A percentile compares a stretch with the other conserved stretches of the same genome.
phyloP scores from a whole-genome alignment of 192 early-diverging fungal genomes.

The Entophlyctis luteolus region DNA sequence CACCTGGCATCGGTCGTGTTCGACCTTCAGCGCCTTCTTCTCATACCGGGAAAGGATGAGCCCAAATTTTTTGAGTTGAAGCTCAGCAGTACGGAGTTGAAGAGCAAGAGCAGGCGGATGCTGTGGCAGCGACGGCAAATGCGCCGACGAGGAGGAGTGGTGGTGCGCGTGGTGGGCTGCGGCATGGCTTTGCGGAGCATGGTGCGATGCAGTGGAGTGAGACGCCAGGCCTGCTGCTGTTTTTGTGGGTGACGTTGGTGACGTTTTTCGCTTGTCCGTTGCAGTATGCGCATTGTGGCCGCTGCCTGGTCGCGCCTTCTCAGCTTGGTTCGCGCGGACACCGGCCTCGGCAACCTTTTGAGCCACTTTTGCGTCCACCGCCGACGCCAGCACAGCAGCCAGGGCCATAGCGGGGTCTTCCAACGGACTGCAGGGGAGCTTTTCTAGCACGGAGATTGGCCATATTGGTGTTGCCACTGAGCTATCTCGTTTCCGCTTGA shows the following conservation, averaged over 20 bases:
- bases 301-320: background rate
- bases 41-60: constrained; percentile 88
- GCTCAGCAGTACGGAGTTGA: constrained; percentile 40
- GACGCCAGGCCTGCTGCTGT: background rate
- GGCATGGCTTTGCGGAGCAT: constrained; percentile 27
- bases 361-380: constrained; percentile 83
- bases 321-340: constrained; percentile 26
- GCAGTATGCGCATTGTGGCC: background rate
- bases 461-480: background rate
- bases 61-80: constrained; percentile 83
- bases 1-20: constrained; percentile 61
- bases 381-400: constrained; percentile 80
- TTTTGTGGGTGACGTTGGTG: background rate
- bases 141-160: constrained; percentile 81
- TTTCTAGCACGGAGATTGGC: constrained; percentile 27
- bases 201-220: background rate
- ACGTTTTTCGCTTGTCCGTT: background rate
- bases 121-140: constrained; percentile 75
- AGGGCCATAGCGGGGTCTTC: constrained; percentile 92
- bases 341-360: constrained; percentile 84
- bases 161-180: constrained; percentile 71
- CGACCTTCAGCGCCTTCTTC: constrained; percentile 77
- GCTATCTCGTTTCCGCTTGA: background rate
- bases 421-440: constrained; percentile 43
- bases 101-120: constrained; percentile 56